phyloP scores from a whole-genome alignment of 345 rosid genomes.

The Angophora floribunda region DNA sequence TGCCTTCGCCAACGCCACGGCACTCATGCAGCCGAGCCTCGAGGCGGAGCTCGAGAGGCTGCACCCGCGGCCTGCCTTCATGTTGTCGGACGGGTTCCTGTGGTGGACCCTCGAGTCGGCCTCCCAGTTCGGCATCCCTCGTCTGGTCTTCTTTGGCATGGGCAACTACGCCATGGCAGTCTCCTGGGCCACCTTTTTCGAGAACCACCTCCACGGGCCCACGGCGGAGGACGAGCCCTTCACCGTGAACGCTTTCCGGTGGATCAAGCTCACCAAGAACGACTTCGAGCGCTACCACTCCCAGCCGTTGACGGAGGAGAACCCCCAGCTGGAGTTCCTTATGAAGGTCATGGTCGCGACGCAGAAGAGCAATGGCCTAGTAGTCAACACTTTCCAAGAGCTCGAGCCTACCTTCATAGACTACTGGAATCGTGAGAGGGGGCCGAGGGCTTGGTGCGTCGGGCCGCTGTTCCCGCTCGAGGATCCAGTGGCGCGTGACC shows the following conservation, averaged over 20 bases:
- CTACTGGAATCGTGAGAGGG: neutral
- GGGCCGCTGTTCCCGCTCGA: conserved; percentile 52
- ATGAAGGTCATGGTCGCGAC: neutral
- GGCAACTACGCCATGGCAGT: conserved; percentile 12
- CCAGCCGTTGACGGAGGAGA: neutral
- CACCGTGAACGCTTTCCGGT: conserved; percentile 44
- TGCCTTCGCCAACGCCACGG: conserved; percentile 44
- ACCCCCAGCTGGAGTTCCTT: neutral
- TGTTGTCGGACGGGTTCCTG: conserved; percentile 63
- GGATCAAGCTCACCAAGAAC: conserved; percentile 41
- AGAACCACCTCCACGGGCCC: neutral
- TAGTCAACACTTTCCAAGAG: conserved; percentile 55
- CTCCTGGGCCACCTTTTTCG: neutral
- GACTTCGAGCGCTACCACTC: conserved; percentile 17
- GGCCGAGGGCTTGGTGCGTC: conserved; percentile 24
- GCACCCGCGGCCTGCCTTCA: conserved; percentile 34
- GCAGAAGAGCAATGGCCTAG: conserved; percentile 22
- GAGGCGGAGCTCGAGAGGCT: conserved; percentile 23
- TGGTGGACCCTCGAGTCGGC: conserved; percentile 84
- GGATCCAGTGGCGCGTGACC: neutral
- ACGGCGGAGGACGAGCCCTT: conserved; percentile 33
- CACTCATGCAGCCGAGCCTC: conserved; percentile 41
- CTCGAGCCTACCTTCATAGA: conserved; percentile 52
- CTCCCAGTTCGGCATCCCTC: conserved; percentile 43
- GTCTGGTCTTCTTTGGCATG: conserved; percentile 48